These are phyloP conservation scores for Fraxinus dipetala DNA, from an alignment of 305 asterid species.

Conservation along the genomic window DNA sequence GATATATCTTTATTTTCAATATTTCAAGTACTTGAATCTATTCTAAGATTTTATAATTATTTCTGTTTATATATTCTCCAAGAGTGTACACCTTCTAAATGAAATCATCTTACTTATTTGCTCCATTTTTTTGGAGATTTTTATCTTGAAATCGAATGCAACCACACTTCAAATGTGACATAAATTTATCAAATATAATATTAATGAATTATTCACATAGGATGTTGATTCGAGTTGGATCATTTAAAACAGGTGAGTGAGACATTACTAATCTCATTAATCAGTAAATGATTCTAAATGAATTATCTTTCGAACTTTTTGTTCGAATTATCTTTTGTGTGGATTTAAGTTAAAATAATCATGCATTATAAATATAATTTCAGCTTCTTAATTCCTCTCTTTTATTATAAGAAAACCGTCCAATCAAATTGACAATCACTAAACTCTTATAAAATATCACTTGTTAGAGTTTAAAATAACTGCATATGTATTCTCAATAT, in stretches of 20 bases:
- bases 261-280: background rate
- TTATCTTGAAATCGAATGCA: background rate
- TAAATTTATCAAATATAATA: too few relatives aligned
- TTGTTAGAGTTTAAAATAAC: too few relatives aligned
- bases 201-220: too few relatives aligned
- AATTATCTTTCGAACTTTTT: background rate
- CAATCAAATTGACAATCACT: background rate
- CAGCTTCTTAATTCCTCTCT: background rate
- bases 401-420: background rate
- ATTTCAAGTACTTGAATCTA: too few relatives aligned
- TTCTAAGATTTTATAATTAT: too few relatives aligned
- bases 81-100: background rate
- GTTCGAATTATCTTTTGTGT: too few relatives aligned
- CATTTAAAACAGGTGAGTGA: too few relatives aligned
- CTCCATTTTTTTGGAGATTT: background rate
- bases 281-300: too few relatives aligned
- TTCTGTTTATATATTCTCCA: background rate
- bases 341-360: background rate
- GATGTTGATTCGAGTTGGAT: background rate
- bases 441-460: background rate
- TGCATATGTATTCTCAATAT: background rate
- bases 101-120: background rate
- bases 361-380: background rate
- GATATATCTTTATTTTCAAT: too few relatives aligned
- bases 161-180: too few relatives aligned